Evolutionary conservation across 495 filamentous ascomycete species (phyloP).

Genomic region (Talaromyces thailandensis): DNA sequence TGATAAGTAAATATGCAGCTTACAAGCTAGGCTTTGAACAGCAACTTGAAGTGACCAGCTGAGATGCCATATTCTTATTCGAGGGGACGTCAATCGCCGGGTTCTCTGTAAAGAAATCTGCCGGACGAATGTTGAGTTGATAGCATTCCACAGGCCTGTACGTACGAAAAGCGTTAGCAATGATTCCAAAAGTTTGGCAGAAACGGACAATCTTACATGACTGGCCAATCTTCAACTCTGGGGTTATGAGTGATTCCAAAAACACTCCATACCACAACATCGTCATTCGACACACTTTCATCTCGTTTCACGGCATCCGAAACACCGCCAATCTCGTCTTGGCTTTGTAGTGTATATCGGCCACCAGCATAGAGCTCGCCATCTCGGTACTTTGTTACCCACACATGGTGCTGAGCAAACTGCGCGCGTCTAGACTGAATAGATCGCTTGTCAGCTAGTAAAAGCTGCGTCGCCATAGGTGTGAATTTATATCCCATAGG

Average conservation of each 20-base stretch:
- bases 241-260: constrained; percentile 61
- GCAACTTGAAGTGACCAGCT: constrained; percentile 31
- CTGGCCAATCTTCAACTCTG: constrained; percentile 55
- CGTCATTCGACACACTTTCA: constrained; percentile 40
- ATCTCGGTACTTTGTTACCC: constrained; percentile 72
- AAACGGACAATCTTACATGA: constrained; percentile 41
- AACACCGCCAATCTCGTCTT: constrained; percentile 47
- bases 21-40: constrained; percentile 9
- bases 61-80: constrained; percentile 42
- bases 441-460: constrained; percentile 65
- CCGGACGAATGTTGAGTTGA: constrained; percentile 59
- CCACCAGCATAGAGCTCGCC: constrained; percentile 79
- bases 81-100: constrained; percentile 66
- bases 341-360: constrained; percentile 78
- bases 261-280: constrained; percentile 41
- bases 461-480: constrained; percentile 65
- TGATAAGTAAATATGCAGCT: background rate
- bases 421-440: constrained; percentile 74
- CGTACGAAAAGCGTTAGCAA: background rate
- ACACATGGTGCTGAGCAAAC: constrained; percentile 80
- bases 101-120: constrained; percentile 69
- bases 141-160: constrained; percentile 47
- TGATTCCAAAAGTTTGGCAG: background rate
- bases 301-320: constrained; percentile 46
- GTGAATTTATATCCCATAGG: constrained; percentile 77